Evolutionary conservation across 176 grass and related monocot species (phyloP).

Genomic region (Phoenix dactylifera): DNA sequence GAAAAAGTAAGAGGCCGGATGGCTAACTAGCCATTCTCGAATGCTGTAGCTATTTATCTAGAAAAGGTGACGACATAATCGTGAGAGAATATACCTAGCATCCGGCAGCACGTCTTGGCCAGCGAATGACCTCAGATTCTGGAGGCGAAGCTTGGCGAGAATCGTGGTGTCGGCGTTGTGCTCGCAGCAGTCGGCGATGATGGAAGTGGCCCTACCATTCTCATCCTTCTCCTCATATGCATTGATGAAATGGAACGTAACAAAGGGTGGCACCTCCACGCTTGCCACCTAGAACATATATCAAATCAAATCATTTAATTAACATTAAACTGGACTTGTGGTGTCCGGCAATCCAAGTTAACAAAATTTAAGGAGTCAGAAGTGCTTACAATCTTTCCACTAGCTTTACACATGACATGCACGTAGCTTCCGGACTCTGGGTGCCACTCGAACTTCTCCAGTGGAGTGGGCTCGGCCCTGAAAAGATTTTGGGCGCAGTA

Average conservation of each 20-base stretch:
- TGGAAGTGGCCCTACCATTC: conserved; percentile 57
- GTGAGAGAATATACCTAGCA: conserved; percentile 39
- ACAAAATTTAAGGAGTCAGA: no score
- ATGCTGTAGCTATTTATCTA: no score
- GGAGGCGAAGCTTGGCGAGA: conserved; percentile 77
- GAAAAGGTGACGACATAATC: no score
- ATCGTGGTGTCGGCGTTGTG: conserved; percentile 85
- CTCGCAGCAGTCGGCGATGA: conserved; percentile 93
- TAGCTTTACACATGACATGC: conserved; percentile 98
- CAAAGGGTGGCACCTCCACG: conserved; percentile 85
- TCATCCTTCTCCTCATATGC: conserved; percentile 84
- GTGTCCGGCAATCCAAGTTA: no score
- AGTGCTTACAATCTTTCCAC: conserved; percentile 61
- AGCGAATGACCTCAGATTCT: conserved; percentile 47
- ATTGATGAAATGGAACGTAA: conserved; percentile 99
- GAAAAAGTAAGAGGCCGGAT: no score
- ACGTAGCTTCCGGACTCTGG: conserved; percentile 73
- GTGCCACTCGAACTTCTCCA: conserved; percentile 99
- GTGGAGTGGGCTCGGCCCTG: conserved; percentile 81
- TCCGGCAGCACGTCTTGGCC: conserved; percentile 81
- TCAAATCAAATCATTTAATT: no score
- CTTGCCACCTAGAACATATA: conserved; percentile 50
- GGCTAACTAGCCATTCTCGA: no score
- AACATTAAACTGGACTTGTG: no score
- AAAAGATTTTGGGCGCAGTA: conserved; percentile 89